Evolutionary conservation across 192 early-diverging fungal species (phyloP), one percentile per base, ranked within the genome.

Genomic region (Mortierella antarctica): DNA sequence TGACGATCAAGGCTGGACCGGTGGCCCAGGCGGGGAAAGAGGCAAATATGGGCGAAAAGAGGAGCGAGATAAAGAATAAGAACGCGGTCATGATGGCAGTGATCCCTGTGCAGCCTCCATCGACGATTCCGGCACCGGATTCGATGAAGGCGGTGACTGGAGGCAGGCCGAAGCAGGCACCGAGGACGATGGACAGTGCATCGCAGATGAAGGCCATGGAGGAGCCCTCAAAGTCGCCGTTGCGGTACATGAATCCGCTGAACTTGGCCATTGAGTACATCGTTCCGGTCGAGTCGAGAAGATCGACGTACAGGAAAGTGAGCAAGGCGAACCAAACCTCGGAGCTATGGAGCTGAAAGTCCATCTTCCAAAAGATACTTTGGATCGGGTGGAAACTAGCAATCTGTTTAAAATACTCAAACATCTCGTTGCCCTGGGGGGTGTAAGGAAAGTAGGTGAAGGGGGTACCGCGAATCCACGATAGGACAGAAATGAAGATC

Each of bases 21-120:
- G 95, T 94, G 40, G 95, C 90, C 92, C 94, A 95, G 6, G 93
- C 92, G 52, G 94, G 95, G 83, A 95, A 92, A 18, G 89, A 88
- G 8, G 93, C 95, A 77, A 94, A 94, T 65, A 96, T 93, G 12
- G 95, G 95, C 0, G 93, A 88, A 70, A 95, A 93, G 84, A 96
- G 94, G 39, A 96, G 74, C 13, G 88, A 85, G 40, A 95, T 77
- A 62, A 95, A 92, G 85, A 96, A 95, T 71, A 87, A 83, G 63
- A 95, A 71, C 0, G 86, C 85, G 12, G 88, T 86, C 5, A 87
- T 78, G n/a, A 96, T 83, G 4, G 91, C 89, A 21, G 94, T 92
- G 49, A 95, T 86, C 18, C 94, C 94, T 1, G 94, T 95, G 14
- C 84, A 74, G 8, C 90, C 94, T 52, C 94, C 94, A 73, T 94